Percentiles rank a stretch among this genome's conserved stretches.
These are phyloP conservation scores for Anisodus tanguticus DNA, from an alignment of 257 asterid genomes.

Conservation along the genomic window DNA sequence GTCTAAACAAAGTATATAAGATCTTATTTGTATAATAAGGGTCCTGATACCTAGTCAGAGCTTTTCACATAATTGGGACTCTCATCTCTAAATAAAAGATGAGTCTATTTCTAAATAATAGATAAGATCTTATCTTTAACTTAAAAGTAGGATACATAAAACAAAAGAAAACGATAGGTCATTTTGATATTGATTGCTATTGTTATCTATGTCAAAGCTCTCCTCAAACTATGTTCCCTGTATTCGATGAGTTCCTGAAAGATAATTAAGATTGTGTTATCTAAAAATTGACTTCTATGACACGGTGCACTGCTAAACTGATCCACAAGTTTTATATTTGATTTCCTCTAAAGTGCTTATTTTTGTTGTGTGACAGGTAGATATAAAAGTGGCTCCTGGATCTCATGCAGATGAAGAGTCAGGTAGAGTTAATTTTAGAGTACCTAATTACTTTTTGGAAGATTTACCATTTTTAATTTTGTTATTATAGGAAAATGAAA, in stretches of 20 bases:
- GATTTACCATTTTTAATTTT: not conserved
- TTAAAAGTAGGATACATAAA: not conserved
- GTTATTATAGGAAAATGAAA: not conserved
- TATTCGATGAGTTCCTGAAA: not conserved
- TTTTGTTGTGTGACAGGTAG: slow-evolving; percentile 63
- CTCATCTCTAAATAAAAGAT: no score
- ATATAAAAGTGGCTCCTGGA: slow-evolving; percentile 92
- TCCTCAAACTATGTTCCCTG: not conserved
- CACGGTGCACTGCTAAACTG: not conserved
- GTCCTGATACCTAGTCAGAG: not conserved
- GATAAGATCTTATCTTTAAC: not conserved
- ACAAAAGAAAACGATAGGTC: not conserved
- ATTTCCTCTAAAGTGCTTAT: slow-evolving; percentile 4
- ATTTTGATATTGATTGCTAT: not conserved
- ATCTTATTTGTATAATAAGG: not conserved
- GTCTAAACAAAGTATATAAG: not conserved
- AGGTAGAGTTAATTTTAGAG: slow-evolving; percentile 49
- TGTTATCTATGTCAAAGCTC: not conserved
- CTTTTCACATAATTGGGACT: not conserved
- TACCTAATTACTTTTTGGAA: not conserved
- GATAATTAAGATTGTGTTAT: not conserved
- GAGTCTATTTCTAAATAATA: not conserved
- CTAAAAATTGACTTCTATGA: not conserved
- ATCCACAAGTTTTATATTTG: not conserved
- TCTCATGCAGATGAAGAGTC: slow-evolving; percentile 92